Conservation (phyloP, 805 yeast species). For the Candida xiaguanensis region DNA sequence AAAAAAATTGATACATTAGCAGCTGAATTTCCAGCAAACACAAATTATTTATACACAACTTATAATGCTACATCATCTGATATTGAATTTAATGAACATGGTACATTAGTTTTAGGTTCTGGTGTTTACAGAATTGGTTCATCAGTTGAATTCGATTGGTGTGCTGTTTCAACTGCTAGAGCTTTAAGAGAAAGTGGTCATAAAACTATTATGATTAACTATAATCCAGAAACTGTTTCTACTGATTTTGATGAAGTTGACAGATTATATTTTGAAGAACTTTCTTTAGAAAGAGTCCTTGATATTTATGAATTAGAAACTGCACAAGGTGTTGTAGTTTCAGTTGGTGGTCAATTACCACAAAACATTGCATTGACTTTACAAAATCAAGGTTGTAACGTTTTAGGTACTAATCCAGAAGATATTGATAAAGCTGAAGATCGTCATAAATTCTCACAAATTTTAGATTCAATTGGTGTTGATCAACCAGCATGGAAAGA, state of each 20-base stretch:
- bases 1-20: slow-evolving; percentile 97
- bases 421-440: slow-evolving; percentile 97
- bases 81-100: slow-evolving; percentile 80
- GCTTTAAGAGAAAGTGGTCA: slow-evolving; percentile 84
- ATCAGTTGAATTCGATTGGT: slow-evolving; percentile 98
- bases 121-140: slow-evolving; percentile 99
- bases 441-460: slow-evolving; percentile 95
- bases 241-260: slow-evolving; percentile 99
- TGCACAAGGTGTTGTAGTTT: slow-evolving; percentile 87
- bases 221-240: slow-evolving; percentile 97
- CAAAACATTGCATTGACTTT: slow-evolving; percentile 90
- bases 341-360: slow-evolving; percentile 97
- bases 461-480: slow-evolving; percentile 85
- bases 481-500: slow-evolving; percentile 99
- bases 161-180: slow-evolving; percentile 96
- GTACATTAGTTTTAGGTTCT: slow-evolving; percentile 94
- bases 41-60: slow-evolving; percentile 93
- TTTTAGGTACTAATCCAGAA: slow-evolving; percentile 90
- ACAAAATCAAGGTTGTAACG: slow-evolving; percentile 79
- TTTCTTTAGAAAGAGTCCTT: slow-evolving; percentile 92
- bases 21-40: slow-evolving; percentile 97
- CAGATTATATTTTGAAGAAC: slow-evolving; percentile 92
- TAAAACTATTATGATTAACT: slow-evolving; percentile 93
- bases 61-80: slow-evolving; percentile 88
- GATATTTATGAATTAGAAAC: slow-evolving; percentile 93